Evolutionary conservation across 495 filamentous ascomycete genomes (phyloP).

Genomic region (Margaritispora aquatica): DNA sequence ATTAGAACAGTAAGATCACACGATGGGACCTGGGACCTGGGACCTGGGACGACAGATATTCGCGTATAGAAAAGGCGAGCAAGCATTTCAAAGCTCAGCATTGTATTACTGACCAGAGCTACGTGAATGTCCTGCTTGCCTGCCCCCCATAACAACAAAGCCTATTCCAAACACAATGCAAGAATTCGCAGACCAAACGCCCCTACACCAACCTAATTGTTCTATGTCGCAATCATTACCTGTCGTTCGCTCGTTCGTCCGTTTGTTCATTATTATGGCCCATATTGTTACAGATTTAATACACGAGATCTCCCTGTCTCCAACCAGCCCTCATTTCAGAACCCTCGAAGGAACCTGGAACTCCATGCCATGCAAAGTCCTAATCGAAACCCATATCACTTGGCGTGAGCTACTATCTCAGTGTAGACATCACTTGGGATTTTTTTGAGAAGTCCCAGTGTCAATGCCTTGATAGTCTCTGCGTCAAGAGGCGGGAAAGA

Average conservation of each 20-base stretch:
- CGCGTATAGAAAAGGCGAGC: neutral
- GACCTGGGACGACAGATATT: no score
- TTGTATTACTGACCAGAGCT: no score
- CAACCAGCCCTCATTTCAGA: neutral
- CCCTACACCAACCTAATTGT: neutral
- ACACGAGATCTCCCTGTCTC: neutral
- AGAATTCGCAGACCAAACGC: neutral
- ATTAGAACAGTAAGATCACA: no score
- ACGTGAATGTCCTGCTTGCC: neutral
- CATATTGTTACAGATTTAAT: neutral
- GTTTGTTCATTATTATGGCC: no score
- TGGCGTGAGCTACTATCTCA: slow-evolving; percentile 81
- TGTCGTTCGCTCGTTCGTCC: neutral
- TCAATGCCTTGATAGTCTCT: slow-evolving; percentile 70
- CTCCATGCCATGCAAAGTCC: neutral
- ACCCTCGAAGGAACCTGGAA: neutral
- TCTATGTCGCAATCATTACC: neutral
- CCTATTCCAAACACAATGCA: neutral
- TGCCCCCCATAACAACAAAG: neutral
- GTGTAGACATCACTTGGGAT: slow-evolving; percentile 86
- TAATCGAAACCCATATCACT: slow-evolving; percentile 39
- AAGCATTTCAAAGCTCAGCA: no score
- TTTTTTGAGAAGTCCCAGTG: slow-evolving; percentile 72
- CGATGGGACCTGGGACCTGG: neutral
- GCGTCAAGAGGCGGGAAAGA: slow-evolving; percentile 84